These are phyloP conservation scores for Apiospora pterosperma DNA, from an alignment of 2,329 filamentous ascomycete species.

Conservation along the genomic window DNA sequence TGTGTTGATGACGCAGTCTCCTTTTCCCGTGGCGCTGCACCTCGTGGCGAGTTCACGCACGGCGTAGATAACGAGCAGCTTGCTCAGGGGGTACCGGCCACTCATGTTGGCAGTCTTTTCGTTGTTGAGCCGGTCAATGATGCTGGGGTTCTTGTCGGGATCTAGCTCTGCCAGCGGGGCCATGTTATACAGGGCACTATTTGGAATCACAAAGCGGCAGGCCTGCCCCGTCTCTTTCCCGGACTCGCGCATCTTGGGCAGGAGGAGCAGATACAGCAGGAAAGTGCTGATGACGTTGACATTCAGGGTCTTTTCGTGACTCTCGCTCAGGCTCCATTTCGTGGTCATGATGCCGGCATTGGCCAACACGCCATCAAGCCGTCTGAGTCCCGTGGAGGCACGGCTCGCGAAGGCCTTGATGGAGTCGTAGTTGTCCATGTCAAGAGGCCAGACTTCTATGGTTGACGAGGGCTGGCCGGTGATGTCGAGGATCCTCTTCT, in stretches of 20 bases:
- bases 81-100: constrained; percentile 25
- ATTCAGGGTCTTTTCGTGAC: constrained; percentile 44
- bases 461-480: constrained; percentile 17
- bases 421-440: constrained; percentile 43
- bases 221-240: constrained; percentile 28
- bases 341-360: constrained; percentile 38
- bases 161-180: constrained; percentile 22
- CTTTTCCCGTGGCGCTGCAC: constrained; percentile 3
- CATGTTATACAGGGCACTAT: constrained; percentile 26
- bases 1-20: constrained; percentile 39
- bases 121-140: constrained; percentile 24
- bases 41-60: constrained; percentile 19
- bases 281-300: constrained; percentile 53
- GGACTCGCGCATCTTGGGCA: constrained; percentile 41
- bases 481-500: constrained; percentile 29
- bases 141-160: constrained; percentile 24
- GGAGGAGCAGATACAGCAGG: constrained; percentile 43
- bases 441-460: constrained; percentile 48
- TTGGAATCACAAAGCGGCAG: constrained; percentile 12
- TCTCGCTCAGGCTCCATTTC: constrained; percentile 33
- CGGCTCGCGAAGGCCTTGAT: constrained; percentile 40
- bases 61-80: constrained; percentile 27
- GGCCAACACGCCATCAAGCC: constrained; percentile 40
- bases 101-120: not conserved
- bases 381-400: constrained; percentile 30